These are phyloP conservation scores for Trametes maxima DNA, from an alignment of 768 basidiomycete genomes.

Conservation along the genomic window DNA sequence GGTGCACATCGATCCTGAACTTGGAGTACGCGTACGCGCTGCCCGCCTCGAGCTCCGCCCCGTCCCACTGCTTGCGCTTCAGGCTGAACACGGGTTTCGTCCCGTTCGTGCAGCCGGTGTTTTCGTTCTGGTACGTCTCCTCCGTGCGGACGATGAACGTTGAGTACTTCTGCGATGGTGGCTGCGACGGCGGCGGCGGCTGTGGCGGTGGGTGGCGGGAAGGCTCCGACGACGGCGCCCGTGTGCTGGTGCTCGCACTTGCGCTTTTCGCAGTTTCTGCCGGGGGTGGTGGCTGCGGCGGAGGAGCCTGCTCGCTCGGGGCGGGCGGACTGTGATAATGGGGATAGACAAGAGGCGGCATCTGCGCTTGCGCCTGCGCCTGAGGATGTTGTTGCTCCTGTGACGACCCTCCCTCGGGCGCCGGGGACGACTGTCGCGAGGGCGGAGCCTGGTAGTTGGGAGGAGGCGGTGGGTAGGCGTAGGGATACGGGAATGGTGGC, in stretches of 20 bases:
- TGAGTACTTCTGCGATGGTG: background rate
- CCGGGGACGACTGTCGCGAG: background rate
- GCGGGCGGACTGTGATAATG: background rate
- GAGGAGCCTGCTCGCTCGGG: slow-evolving; percentile 2
- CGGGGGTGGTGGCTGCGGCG: background rate
- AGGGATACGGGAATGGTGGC: slow-evolving; percentile 1
- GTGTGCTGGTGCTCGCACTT: background rate
- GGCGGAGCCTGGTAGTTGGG: slow-evolving; percentile 12
- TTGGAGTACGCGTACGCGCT: slow-evolving; percentile 16
- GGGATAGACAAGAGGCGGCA: background rate
- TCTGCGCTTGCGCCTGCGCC: background rate
- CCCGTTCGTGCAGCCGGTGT: background rate
- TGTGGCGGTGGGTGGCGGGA: background rate
- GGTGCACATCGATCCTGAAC: slow-evolving; percentile 14
- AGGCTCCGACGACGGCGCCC: background rate
- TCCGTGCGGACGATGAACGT: slow-evolving; percentile 21
- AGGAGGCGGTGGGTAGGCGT: background rate
- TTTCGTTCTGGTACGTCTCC: slow-evolving; percentile 12
- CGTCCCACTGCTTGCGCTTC: slow-evolving; percentile 11
- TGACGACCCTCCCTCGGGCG: background rate
- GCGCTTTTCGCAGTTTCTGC: background rate
- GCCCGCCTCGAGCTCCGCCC: background rate
- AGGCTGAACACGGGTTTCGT: background rate
- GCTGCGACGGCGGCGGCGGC: background rate
- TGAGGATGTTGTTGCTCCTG: background rate